Percentiles rank a stretch among this genome's conserved stretches.
Evolutionary conservation across 2,329 filamentous ascomycete genomes (phyloP).

Genomic region (Alternaria ethzedia): DNA sequence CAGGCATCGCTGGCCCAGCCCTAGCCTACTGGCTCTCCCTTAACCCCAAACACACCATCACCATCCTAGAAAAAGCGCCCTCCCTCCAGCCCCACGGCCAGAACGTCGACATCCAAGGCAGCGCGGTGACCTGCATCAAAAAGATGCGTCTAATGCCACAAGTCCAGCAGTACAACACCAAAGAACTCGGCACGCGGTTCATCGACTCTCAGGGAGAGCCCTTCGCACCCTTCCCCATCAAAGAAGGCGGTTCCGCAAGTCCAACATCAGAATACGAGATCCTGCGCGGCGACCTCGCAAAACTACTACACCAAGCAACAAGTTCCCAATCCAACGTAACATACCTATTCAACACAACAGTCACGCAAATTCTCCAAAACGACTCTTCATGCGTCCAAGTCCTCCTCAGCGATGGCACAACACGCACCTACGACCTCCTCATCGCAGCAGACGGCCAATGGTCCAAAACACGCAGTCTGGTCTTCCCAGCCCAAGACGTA

Average conservation of each 20-base stretch:
- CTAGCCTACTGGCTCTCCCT: background rate
- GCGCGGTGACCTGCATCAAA: background rate
- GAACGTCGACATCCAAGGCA: background rate
- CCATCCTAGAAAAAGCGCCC: background rate
- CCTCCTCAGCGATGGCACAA: slow-evolving; percentile 47
- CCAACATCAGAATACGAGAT: background rate
- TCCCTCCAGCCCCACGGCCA: background rate
- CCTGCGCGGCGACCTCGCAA: background rate
- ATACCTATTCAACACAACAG: background rate
- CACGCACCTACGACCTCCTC: slow-evolving; percentile 58
- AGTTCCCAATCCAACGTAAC: background rate
- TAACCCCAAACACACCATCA: background rate
- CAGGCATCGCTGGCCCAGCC: background rate
- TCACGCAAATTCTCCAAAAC: background rate
- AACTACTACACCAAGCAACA: background rate
- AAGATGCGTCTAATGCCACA: background rate
- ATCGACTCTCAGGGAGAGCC: background rate
- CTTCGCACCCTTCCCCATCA: slow-evolving; percentile 35
- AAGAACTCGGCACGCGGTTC: background rate
- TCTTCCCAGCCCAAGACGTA: slow-evolving; percentile 29
- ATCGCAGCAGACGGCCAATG: slow-evolving; percentile 64
- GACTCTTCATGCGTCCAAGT: background rate
- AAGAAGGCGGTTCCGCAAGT: background rate
- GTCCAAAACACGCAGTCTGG: slow-evolving; percentile 51
- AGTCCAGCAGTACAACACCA: background rate